phyloP scores from a whole-genome alignment of 1,139 yeast genomes.

The Candida freyschussii region DNA sequence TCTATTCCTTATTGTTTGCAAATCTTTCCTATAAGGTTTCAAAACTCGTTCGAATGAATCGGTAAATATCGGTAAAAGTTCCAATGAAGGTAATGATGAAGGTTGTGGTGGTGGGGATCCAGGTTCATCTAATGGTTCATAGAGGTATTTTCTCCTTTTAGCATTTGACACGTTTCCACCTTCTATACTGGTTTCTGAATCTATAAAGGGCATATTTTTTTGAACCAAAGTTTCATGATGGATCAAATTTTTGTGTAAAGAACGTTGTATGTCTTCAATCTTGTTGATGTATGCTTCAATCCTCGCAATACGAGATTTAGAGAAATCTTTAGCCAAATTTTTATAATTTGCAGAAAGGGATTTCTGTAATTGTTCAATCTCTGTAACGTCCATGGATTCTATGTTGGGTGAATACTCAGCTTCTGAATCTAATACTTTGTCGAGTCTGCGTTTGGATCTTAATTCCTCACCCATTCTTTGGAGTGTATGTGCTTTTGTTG shows the following conservation, averaged over 20 bases:
- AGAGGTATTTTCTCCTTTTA: slow-evolving; percentile 1
- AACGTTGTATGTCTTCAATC: slow-evolving; percentile 21
- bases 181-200: slow-evolving; percentile 13
- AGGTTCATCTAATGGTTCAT: neutral
- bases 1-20: slow-evolving; percentile 16
- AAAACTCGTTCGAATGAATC: slow-evolving; percentile 23
- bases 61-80: slow-evolving; percentile 23
- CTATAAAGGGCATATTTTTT: slow-evolving; percentile 11
- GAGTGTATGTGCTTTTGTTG: neutral
- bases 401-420: slow-evolving; percentile 5
- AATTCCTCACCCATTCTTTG: no score
- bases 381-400: slow-evolving; percentile 14
- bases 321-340: slow-evolving; percentile 26
- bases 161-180: neutral
- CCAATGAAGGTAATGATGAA: slow-evolving; percentile 9
- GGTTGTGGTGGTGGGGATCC: slow-evolving; percentile 11
- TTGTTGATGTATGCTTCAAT: slow-evolving; percentile 28
- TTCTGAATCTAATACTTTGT: no score
- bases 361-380: slow-evolving; percentile 23
- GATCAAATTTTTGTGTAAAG: slow-evolving; percentile 9
- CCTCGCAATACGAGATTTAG: slow-evolving; percentile 26
- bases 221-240: slow-evolving; percentile 9
- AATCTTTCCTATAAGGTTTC: slow-evolving; percentile 15
- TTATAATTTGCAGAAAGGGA: slow-evolving; percentile 28
- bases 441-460: neutral